A percentile compares a stretch with the other conserved stretches of the same genome.
Evolutionary conservation across 108 stramenopile species (phyloP).

Genomic region (Skeletonema marinoi): DNA sequence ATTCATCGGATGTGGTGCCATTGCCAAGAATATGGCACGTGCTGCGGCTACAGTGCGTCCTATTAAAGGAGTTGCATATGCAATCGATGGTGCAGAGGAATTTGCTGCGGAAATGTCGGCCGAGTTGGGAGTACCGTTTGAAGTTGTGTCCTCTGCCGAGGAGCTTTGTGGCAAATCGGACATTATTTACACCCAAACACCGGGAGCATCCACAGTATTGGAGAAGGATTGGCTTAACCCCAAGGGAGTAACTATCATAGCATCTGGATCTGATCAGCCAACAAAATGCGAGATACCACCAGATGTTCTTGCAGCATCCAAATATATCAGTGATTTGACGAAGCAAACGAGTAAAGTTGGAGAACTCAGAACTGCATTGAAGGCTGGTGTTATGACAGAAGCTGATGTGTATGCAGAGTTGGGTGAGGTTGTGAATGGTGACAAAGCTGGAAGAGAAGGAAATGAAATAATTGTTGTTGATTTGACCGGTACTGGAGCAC

Average conservation of each 20-base stretch:
- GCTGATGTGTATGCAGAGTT: constrained; percentile 92
- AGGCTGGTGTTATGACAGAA: constrained; percentile 89
- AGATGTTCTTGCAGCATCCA: constrained; percentile 75
- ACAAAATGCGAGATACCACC: constrained; percentile 94
- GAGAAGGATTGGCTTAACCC: constrained; percentile 83
- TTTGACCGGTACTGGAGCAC: constrained; percentile 95
- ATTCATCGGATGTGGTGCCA: constrained; percentile 90
- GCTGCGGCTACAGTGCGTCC: constrained; percentile 84
- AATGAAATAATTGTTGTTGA: constrained; percentile 96
- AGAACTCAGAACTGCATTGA: constrained; percentile 83
- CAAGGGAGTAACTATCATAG: constrained; percentile 91
- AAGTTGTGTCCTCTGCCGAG: constrained; percentile 72
- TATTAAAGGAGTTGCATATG: constrained; percentile 81
- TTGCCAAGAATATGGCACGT: constrained; percentile 90
- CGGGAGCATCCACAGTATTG: constrained; percentile 76
- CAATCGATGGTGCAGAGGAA: constrained; percentile 70
- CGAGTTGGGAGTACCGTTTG: constrained; percentile 82
- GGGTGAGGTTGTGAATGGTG: constrained; percentile 92
- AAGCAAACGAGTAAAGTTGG: constrained; percentile 92
- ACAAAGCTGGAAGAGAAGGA: constrained; percentile 85
- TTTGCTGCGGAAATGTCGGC: constrained; percentile 81
- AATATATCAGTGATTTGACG: constrained; percentile 87
- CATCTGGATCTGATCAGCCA: constrained; percentile 92
- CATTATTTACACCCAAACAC: constrained; percentile 91
- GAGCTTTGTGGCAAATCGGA: constrained; percentile 76